phyloP scores from a whole-genome alignment of 1,284 basidiomycete genomes.

The Flammula alnicola region DNA sequence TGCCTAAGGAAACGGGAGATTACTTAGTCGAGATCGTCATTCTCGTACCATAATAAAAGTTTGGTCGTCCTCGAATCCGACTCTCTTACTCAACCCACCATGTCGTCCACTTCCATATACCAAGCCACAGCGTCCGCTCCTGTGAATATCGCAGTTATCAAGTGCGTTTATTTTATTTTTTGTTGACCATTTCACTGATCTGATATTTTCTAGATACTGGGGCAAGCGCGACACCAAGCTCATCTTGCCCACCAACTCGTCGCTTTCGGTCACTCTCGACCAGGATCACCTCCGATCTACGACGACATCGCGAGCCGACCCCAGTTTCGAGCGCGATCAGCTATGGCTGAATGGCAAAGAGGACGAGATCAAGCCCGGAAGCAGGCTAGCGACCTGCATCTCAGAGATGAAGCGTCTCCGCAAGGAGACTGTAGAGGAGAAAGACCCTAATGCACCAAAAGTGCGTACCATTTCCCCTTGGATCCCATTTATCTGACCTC shows the following conservation, averaged over 20 bases:
- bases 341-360: constrained; percentile 96
- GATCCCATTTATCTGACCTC: not conserved
- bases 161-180: constrained; percentile 59
- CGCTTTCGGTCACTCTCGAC: constrained; percentile 94
- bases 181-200: not conserved
- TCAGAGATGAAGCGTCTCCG: constrained; percentile 85
- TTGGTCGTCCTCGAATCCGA: too few species aligned
- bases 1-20: too few species aligned
- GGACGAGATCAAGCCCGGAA: constrained; percentile 85
- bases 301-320: constrained; percentile 89
- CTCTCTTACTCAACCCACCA: constrained; percentile 44
- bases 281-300: constrained; percentile 96
- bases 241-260: constrained; percentile 97
- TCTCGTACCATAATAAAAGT: constrained; percentile 4
- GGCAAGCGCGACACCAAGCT: constrained; percentile 96
- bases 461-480: constrained; percentile 45
- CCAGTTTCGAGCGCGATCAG: constrained; percentile 75
- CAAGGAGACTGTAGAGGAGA: constrained; percentile 72
- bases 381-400: constrained; percentile 87
- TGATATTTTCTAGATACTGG: constrained; percentile 77
- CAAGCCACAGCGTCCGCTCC: constrained; percentile 93
- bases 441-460: constrained; percentile 65
- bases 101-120: constrained; percentile 59
- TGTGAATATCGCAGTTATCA: constrained; percentile 97
- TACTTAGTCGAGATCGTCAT: too few species aligned